Base-by-base conservation (phyloP, 2,329 filamentous ascomycete genomes). In the Truncatella angustata region DNA sequence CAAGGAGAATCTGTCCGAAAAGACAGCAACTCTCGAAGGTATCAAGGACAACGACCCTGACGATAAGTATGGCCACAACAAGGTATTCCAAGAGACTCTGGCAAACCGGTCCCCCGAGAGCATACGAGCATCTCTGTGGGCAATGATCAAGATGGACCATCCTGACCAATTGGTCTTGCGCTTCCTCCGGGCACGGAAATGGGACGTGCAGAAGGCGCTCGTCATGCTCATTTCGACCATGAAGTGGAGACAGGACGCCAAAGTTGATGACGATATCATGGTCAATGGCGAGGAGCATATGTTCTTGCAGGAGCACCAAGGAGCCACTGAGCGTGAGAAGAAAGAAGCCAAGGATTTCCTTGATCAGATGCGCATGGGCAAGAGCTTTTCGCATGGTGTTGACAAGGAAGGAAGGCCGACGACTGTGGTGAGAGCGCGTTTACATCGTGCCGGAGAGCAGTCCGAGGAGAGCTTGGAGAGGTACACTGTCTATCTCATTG, bases 151-250 rank as follows among this genome's bases (percentile, higher is more conserved):
- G 75, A 87, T 94, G 63, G 94, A 99, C 65, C 85, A 97, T 66
- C 94, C 94, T 0, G 94, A 99, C 71, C 88, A 87, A 2, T 75
- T 95, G 16, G 73, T 93, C 14, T 73, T 96, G 52, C 85, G 91
- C 37, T 96, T 96, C 70, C 75, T 96, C 52, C 80, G 91, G 48
- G 91, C 91, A n/a, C 81, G 91, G 42, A 96, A 96, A 72, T 99
- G 94, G 94, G 91, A 99, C 65, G 85, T 96, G 16, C 87, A 96
- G 48, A 91, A 91, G 67, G 94, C 94, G 4, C 78, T 97, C 23
- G 81, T 96, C 59, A 99, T 99, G 94, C 75, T 97, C 69, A 81
- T 99, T 39, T 91, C 91, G 2, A 96, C 94, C 1, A 90, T 97
- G 82, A 88, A 90, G 68, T 99, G 94, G 94, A 85, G 94, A 58